Evolutionary conservation across 78 protist species (phyloP).

Genomic region (Dictyostelium firmibasis): DNA sequence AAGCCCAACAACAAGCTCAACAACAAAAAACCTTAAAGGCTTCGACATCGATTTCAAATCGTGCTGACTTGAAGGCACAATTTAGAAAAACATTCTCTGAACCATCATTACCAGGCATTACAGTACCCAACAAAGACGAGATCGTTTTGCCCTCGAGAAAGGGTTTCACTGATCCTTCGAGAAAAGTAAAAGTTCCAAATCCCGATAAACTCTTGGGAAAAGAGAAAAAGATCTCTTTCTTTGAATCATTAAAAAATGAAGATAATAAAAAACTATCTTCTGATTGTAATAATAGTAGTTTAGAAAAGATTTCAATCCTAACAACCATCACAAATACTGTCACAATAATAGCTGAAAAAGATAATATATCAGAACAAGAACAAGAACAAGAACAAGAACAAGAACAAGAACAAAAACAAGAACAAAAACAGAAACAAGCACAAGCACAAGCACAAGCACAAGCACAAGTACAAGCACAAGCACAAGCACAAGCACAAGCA

Average conservation of each 20-base stretch:
- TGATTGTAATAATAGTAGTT: background rate
- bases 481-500: no score
- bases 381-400: background rate
- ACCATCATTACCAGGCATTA: constrained; percentile 8
- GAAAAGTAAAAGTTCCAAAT: constrained; percentile 33
- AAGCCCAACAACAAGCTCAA: background rate
- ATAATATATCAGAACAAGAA: background rate
- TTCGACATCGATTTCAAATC: background rate
- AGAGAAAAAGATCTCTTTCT: constrained; percentile 26
- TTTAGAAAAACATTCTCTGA: constrained; percentile 54
- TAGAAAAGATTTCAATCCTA: background rate
- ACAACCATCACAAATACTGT: background rate
- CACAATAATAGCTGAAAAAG: background rate
- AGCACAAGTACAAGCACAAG: no score
- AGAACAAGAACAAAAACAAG: background rate
- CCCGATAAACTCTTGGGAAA: constrained; percentile 45
- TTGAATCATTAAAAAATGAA: constrained; percentile 28
- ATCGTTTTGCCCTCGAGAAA: constrained; percentile 28
- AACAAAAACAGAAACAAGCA: background rate
- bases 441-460: no score
- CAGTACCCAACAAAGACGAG: background rate
- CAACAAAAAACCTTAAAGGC: constrained; percentile 1
- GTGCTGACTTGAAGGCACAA: background rate
- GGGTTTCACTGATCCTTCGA: constrained; percentile 58
- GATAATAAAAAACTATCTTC: constrained; percentile 8